These are phyloP conservation scores for Kwoniella heveanensis DNA, from an alignment of 768 basidiomycete genomes.

Conservation along the genomic window DNA sequence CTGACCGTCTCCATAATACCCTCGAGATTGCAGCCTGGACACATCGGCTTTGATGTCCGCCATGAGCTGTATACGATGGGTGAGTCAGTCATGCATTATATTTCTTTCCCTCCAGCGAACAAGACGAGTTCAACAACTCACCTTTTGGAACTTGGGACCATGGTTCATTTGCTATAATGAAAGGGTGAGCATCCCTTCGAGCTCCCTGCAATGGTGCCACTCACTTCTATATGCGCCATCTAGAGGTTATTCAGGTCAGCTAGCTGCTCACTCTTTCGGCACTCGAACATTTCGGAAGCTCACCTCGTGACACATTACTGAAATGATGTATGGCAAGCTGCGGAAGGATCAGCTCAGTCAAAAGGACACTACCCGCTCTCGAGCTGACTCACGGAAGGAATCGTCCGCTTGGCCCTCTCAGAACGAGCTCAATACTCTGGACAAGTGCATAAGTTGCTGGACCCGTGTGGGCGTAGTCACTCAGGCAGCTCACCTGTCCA, in stretches of 20 bases:
- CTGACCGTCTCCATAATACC: slow-evolving; percentile 54
- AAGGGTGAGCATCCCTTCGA: no score
- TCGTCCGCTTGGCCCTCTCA: slow-evolving; percentile 38
- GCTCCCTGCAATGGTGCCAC: not conserved
- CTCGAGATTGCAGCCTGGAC: slow-evolving; percentile 39
- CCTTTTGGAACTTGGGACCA: slow-evolving; percentile 50
- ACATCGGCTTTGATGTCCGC: slow-evolving; percentile 51
- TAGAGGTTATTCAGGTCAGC: slow-evolving; percentile 11
- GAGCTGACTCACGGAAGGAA: slow-evolving; percentile 47
- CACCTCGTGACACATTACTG: slow-evolving; percentile 55
- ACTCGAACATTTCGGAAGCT: not conserved
- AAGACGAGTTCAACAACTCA: slow-evolving; percentile 8
- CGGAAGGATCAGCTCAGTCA: slow-evolving; percentile 10
- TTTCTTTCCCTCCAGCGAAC: no score
- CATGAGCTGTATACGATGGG: slow-evolving; percentile 51
- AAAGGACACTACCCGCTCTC: not conserved
- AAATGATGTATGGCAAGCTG: slow-evolving; percentile 48
- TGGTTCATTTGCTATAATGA: slow-evolving; percentile 52
- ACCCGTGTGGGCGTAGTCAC: not conserved
- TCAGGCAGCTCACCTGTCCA: slow-evolving; percentile 40
- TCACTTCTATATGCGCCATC: slow-evolving; percentile 48
- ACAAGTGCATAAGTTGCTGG: not conserved
- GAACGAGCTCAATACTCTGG: slow-evolving; percentile 53
- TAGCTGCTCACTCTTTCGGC: not conserved
- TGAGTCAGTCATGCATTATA: no score